A percentile compares a stretch with the other conserved stretches of the same genome.
These are phyloP conservation scores for Cryomyces minteri DNA, from an alignment of 495 filamentous ascomycete genomes.

Conservation along the genomic window DNA sequence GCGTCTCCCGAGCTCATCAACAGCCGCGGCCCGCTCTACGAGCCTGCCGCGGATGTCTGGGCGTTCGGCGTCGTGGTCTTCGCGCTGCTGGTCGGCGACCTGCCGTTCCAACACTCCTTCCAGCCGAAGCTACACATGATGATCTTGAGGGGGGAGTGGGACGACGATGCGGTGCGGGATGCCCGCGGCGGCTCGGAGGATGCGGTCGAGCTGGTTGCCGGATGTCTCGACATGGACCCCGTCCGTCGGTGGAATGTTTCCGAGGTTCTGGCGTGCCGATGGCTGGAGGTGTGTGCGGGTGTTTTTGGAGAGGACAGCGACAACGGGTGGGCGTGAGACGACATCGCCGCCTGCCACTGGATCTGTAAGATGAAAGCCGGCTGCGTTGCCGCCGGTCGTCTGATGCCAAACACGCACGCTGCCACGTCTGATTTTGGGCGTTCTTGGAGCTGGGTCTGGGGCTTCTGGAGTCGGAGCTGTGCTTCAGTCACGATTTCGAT, in stretches of 20 bases:
- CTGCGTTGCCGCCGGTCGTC: no score
- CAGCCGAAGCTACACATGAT: conserved; percentile 37
- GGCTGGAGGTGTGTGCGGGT: conserved; percentile 28
- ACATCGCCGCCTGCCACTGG: not conserved
- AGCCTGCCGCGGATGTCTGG: conserved; percentile 47
- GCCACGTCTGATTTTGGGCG: no score
- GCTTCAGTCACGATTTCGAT: no score
- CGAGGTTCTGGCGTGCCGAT: conserved; percentile 31
- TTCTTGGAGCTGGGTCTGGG: no score
- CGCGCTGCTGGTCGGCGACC: conserved; percentile 40
- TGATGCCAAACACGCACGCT: no score
- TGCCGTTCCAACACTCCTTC: conserved; percentile 48
- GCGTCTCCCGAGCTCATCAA: conserved; percentile 42
- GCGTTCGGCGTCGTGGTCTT: conserved; percentile 52
- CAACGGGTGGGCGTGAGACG: not conserved
- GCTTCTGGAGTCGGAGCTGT: no score
- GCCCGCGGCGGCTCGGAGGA: conserved; percentile 10
- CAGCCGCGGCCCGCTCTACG: conserved; percentile 26
- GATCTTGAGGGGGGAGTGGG: conserved; percentile 45
- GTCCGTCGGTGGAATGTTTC: conserved; percentile 16
- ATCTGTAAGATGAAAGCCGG: no score
- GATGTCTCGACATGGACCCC: conserved; percentile 22
- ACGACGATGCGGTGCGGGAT: conserved; percentile 25
- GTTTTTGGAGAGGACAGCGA: conserved; percentile 4
- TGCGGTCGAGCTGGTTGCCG: conserved; percentile 17